phyloP scores from a whole-genome alignment of 139 green algal species.

The Mychonastes homosphaera region DNA sequence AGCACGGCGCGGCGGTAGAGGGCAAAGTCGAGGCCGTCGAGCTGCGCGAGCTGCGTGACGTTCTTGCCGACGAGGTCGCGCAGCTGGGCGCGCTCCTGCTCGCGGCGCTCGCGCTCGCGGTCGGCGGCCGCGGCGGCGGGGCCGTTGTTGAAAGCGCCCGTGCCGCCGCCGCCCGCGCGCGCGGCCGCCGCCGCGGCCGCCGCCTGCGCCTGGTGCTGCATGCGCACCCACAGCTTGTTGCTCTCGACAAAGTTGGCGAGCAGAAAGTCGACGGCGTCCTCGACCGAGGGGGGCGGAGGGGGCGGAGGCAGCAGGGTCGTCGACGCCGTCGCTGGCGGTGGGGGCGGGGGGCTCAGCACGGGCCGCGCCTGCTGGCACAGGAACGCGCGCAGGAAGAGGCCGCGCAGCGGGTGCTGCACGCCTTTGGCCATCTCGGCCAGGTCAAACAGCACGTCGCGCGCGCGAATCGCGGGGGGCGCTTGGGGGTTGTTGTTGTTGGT shows the following conservation, averaged over 20 bases:
- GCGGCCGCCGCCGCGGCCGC: neutral
- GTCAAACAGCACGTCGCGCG: slow-evolving; percentile 89
- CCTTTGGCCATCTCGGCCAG: slow-evolving; percentile 94
- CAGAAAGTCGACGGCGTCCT: slow-evolving; percentile 90
- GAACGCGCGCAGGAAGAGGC: slow-evolving; percentile 92
- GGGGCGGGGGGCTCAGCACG: neutral
- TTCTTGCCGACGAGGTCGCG: slow-evolving; percentile 95
- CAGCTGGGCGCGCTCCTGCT: slow-evolving; percentile 76
- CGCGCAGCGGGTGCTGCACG: slow-evolving; percentile 92
- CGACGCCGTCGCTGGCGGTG: slow-evolving; percentile 18
- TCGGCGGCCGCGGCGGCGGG: neutral
- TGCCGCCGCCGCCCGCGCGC: neutral
- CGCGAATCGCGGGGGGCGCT: no score
- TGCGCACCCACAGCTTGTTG: slow-evolving; percentile 94
- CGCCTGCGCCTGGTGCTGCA: slow-evolving; percentile 37
- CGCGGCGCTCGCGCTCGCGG: slow-evolving; percentile 52
- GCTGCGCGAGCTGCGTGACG: slow-evolving; percentile 84
- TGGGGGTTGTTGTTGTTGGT: no score
- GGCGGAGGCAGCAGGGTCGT: slow-evolving; percentile 32
- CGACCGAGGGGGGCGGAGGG: slow-evolving; percentile 64
- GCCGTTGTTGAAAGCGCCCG: neutral
- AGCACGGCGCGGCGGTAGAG: slow-evolving; percentile 66
- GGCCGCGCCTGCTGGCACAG: slow-evolving; percentile 41
- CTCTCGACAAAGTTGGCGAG: slow-evolving; percentile 98
- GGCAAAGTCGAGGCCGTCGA: slow-evolving; percentile 84